Base-by-base conservation (phyloP, 108 stramenopile species). In the Cylindrotheca fusiformis region DNA sequence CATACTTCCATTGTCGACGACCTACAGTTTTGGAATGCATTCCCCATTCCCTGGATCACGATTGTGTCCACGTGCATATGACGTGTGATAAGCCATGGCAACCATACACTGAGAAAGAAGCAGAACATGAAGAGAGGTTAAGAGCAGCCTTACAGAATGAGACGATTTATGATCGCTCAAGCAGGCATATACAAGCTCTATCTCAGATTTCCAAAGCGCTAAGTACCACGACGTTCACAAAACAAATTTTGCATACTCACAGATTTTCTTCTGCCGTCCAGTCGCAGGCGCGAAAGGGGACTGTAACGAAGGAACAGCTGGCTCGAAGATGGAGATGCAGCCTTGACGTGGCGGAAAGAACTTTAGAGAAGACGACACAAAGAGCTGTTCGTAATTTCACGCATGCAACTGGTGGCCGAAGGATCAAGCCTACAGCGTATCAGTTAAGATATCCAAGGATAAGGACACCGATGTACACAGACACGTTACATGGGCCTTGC, bases 311-410 rank as follows among this genome's bases (percentile, higher is more conserved):
- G 8, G 41, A 44, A 44, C 12, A 52, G 18, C 60, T 62, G 0
- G 32, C 68, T 0, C 6, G 46, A 10, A 24, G 63, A 3, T 78
- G 76, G 76, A 51, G 47, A 17, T 58, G 57, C 21, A 50, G 71
- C 0, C 51, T 72, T 1, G 71, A 69, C 0, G 31, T 26, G 1
- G 79, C 79, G 0, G 47, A 52, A 31, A 0, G 33, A n/a, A 76
- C 75, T 0, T 12, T 80, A 0, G 2, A 60, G 23, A 18, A 1
- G 5, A 73, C 71, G 0, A 76, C 75, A 0, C 79, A 80, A 31
- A 32, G 20, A 0, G 75, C 60, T 0, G 67, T 76, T 21, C 41
- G 68, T 2, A 44, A 52, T 48, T 54, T 68, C 36, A 0, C 60
- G 0, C 26, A 65, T 48, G 12, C 63, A 1, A 66, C 31, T 0